These are phyloP conservation scores for Bryoglossum gracile DNA, from an alignment of 495 filamentous ascomycete genomes.

Conservation along the genomic window DNA sequence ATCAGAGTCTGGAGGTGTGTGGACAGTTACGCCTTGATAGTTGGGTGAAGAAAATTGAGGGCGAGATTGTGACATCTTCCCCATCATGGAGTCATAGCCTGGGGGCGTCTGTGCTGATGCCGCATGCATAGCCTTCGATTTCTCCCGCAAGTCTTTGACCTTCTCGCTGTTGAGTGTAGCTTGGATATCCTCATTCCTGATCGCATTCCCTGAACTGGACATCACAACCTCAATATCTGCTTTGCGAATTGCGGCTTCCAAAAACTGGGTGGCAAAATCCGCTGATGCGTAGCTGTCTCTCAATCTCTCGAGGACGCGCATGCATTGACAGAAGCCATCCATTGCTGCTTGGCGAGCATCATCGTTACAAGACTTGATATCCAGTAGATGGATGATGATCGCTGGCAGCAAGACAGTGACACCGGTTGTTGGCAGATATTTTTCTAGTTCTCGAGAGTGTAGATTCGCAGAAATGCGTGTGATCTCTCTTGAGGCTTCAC, in stretches of 20 bases:
- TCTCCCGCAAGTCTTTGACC: neutral
- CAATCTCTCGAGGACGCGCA: constrained; percentile 72
- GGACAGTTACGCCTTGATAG: constrained; percentile 7
- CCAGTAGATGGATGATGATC: constrained; percentile 83
- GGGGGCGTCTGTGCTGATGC: constrained; percentile 10
- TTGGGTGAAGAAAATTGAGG: neutral
- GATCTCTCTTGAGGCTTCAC: constrained; percentile 71
- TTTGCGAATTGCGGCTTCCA: constrained; percentile 77
- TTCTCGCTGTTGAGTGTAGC: constrained; percentile 3
- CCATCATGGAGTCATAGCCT: neutral
- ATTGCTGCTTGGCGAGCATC: constrained; percentile 59
- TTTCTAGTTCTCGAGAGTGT: constrained; percentile 59
- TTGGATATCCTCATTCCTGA: constrained; percentile 1
- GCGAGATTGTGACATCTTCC: constrained; percentile 9
- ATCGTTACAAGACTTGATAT: constrained; percentile 72
- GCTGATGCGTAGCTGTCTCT: constrained; percentile 81
- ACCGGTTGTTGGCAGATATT: constrained; percentile 76
- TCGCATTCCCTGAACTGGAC: neutral
- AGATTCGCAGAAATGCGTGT: constrained; percentile 70
- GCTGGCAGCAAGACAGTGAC: constrained; percentile 85
- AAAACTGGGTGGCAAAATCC: constrained; percentile 77
- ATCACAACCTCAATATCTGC: constrained; percentile 51
- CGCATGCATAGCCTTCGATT: neutral
- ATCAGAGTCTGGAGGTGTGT: constrained; percentile 14
- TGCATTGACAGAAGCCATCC: constrained; percentile 76